These are phyloP conservation scores for Pythium vanterpoolii DNA, from an alignment of 352 stramenopile species.

Conservation along the genomic window DNA sequence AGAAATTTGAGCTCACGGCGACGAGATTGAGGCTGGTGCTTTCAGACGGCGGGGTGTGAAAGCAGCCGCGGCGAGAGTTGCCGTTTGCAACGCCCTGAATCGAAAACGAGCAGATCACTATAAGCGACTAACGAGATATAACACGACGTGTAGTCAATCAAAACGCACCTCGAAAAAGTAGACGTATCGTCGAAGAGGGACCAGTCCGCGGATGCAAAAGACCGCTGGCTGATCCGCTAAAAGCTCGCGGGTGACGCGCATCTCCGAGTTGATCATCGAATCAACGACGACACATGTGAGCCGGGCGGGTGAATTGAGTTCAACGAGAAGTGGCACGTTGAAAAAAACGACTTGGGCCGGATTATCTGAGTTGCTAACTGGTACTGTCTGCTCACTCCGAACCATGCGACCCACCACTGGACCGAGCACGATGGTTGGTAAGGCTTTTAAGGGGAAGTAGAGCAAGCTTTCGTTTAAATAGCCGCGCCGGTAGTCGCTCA, in stretches of 20 bases:
- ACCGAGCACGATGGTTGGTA: slow-evolving; percentile 43
- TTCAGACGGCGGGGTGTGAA: slow-evolving; percentile 46
- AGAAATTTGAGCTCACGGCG: slow-evolving; percentile 66
- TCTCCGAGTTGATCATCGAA: slow-evolving; percentile 51
- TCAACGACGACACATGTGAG: slow-evolving; percentile 64
- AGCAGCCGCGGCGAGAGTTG: slow-evolving; percentile 44
- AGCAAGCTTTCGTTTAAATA: slow-evolving; percentile 49
- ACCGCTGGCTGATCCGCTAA: slow-evolving; percentile 32
- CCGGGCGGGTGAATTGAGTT: slow-evolving; percentile 48
- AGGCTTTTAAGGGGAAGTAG: slow-evolving; percentile 43
- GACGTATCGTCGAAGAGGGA: slow-evolving; percentile 55
- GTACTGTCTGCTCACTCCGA: slow-evolving; percentile 6
- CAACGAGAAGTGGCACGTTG: slow-evolving; percentile 55
- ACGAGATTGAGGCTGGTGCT: slow-evolving; percentile 42
- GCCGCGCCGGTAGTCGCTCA: slow-evolving; percentile 53
- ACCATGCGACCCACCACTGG: slow-evolving; percentile 57
- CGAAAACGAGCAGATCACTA: not conserved
- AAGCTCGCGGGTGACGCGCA: slow-evolving; percentile 34
- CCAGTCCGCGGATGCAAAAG: slow-evolving; percentile 44
- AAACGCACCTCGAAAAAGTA: slow-evolving; percentile 59
- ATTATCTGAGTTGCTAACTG: not conserved
- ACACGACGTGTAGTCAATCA: not conserved
- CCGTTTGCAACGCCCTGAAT: slow-evolving; percentile 53
- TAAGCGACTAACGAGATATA: not conserved
- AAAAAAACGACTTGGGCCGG: not conserved